A percentile compares a stretch with the other conserved stretches of the same genome.
Conservation (phyloP, 139 green algal species). For the Coelastrella sp. region DNA sequence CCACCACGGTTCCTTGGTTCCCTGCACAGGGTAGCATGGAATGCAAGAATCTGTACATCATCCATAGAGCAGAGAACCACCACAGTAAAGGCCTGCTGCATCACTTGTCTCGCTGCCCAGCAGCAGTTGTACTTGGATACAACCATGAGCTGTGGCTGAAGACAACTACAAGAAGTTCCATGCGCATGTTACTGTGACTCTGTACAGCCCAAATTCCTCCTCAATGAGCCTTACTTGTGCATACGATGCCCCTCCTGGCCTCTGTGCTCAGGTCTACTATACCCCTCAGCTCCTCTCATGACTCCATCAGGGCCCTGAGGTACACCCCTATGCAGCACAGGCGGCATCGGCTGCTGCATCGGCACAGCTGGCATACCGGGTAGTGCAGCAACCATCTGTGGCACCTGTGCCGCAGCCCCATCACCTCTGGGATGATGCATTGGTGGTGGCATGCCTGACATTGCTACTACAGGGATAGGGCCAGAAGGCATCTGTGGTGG, state of each 20-base stretch:
- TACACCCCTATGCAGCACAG: neutral
- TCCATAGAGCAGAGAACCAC: too few species aligned
- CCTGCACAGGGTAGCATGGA: neutral
- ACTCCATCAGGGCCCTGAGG: neutral
- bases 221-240: neutral
- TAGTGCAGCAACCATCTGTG: neutral
- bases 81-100: too few species aligned
- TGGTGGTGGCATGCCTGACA: neutral
- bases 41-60: neutral
- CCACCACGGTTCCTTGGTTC: neutral
- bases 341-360: constrained; percentile 17
- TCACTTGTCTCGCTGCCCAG: too few species aligned
- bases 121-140: too few species aligned
- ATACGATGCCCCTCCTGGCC: neutral
- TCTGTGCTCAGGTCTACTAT: neutral
- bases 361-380: neutral
- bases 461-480: neutral
- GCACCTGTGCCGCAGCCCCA: neutral
- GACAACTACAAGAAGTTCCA: too few species aligned
- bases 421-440: neutral
- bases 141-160: too few species aligned
- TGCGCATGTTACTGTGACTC: neutral
- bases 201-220: neutral
- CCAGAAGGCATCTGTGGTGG: neutral
- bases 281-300: neutral